Conservation (phyloP, 257 asterid species). For the Lycium ferocissimum region DNA sequence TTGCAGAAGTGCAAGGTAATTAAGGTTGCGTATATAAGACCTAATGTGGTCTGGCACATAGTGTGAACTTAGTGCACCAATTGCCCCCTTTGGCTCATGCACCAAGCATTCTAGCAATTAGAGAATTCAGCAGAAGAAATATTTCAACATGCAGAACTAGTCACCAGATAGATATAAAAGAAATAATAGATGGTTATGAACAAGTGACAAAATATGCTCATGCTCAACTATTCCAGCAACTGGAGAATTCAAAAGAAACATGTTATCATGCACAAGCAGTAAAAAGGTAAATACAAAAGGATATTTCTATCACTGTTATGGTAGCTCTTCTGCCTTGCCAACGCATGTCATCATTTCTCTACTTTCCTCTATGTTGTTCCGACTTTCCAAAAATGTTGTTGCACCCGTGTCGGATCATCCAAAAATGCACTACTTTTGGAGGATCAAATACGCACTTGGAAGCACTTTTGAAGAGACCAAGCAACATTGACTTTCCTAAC, state of each 20-base stretch:
- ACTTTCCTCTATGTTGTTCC: not conserved
- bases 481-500: not conserved
- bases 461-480: not conserved
- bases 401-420: not conserved
- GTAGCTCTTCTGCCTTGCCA: not conserved
- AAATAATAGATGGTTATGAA: not conserved
- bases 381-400: not conserved
- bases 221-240: not conserved
- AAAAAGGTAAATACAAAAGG: not conserved
- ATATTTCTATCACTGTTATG: not conserved
- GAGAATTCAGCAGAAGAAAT: not conserved
- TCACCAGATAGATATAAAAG: not conserved
- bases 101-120: not conserved
- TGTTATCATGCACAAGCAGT: not conserved
- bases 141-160: too few species aligned
- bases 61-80: not conserved
- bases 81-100: not conserved
- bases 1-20: not conserved
- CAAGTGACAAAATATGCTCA: not conserved
- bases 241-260: not conserved
- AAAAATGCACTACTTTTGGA: not conserved
- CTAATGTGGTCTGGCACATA: not conserved
- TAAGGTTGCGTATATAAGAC: not conserved
- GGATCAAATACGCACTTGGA: not conserved
- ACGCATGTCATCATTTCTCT: not conserved